phyloP scores from a whole-genome alignment of 2,329 filamentous ascomycete species.

The Sclerotinia spermophila region DNA sequence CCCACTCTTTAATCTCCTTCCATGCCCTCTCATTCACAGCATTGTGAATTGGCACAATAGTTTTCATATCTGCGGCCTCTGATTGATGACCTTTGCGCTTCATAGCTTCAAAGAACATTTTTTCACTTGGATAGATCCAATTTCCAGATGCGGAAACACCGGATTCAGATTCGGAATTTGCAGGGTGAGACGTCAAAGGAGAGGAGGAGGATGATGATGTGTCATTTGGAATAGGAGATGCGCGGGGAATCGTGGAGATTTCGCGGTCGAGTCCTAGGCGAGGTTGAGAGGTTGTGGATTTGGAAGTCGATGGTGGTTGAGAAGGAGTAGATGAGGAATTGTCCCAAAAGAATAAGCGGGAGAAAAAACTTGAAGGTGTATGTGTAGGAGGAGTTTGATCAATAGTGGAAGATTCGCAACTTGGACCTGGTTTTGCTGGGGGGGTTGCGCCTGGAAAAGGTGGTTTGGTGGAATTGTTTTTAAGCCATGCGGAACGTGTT shows the following conservation, averaged over 20 bases:
- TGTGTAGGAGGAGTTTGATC: slow-evolving; percentile 40
- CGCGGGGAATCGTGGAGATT: slow-evolving; percentile 75
- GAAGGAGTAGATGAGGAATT: slow-evolving; percentile 18
- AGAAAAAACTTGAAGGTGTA: slow-evolving; percentile 22
- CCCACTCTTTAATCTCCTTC: slow-evolving; percentile 88
- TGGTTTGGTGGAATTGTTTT: slow-evolving; percentile 32
- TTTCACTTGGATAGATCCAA: slow-evolving; percentile 96
- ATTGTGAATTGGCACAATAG: slow-evolving; percentile 95
- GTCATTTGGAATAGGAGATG: slow-evolving; percentile 42
- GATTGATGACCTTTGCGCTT: slow-evolving; percentile 79
- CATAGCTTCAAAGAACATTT: slow-evolving; percentile 98
- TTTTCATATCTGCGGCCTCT: slow-evolving; percentile 72
- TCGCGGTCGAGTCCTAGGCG: slow-evolving; percentile 64
- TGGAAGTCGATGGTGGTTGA: slow-evolving; percentile 59
- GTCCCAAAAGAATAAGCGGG: slow-evolving; percentile 21
- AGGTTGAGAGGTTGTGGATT: slow-evolving; percentile 66
- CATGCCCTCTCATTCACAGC: slow-evolving; percentile 97
- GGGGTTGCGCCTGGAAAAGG: slow-evolving; percentile 31
- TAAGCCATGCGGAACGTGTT: slow-evolving; percentile 82
- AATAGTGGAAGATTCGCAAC: slow-evolving; percentile 38
- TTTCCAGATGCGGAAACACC: slow-evolving; percentile 69
- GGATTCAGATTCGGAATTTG: slow-evolving; percentile 77
- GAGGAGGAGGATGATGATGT: slow-evolving; percentile 24
- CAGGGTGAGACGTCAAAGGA: slow-evolving; percentile 43
- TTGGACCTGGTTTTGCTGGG: slow-evolving; percentile 35